A percentile compares a stretch with the other conserved stretches of the same genome.
phyloP scores from a whole-genome alignment of 306 rosid species.

The Gillenia trifoliata region DNA sequence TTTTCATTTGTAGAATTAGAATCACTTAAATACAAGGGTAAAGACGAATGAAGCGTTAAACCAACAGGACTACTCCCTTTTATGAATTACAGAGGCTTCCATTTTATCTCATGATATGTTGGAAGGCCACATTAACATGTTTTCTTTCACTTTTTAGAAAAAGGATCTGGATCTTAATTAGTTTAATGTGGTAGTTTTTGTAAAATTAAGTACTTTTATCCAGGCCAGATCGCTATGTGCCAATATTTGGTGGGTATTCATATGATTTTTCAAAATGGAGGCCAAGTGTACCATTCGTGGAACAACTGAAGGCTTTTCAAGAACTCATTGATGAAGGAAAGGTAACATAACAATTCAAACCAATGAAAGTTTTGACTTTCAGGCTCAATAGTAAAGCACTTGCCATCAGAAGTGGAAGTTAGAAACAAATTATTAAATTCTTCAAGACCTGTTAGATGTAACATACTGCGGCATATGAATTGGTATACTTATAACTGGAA shows the following conservation, averaged over 20 bases:
- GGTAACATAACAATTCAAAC: conserved; percentile 37
- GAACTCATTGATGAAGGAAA: conserved; percentile 89
- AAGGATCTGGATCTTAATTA: background rate
- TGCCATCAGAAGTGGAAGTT: background rate
- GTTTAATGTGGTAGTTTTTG: conserved; percentile 12
- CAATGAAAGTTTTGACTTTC: background rate
- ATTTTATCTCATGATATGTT: background rate
- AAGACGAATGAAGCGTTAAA: background rate
- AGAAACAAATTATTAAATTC: background rate
- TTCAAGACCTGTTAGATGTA: background rate
- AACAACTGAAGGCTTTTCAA: conserved; percentile 84
- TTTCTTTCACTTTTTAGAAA: conserved; percentile 1
- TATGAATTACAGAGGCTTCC: background rate
- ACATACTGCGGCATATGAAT: background rate
- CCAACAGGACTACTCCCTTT: background rate
- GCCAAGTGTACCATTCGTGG: conserved; percentile 84
- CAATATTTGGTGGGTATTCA: conserved; percentile 57
- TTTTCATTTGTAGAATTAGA: background rate
- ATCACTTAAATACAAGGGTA: background rate
- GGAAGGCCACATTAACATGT: background rate
- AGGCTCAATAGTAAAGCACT: background rate
- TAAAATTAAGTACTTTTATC: conserved; percentile 13
- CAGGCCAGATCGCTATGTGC: conserved; percentile 94
- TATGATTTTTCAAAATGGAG: conserved; percentile 86
- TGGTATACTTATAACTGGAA: background rate